phyloP scores from a whole-genome alignment of 176 grass and related monocot genomes.

The Microstegium vimineum region DNA sequence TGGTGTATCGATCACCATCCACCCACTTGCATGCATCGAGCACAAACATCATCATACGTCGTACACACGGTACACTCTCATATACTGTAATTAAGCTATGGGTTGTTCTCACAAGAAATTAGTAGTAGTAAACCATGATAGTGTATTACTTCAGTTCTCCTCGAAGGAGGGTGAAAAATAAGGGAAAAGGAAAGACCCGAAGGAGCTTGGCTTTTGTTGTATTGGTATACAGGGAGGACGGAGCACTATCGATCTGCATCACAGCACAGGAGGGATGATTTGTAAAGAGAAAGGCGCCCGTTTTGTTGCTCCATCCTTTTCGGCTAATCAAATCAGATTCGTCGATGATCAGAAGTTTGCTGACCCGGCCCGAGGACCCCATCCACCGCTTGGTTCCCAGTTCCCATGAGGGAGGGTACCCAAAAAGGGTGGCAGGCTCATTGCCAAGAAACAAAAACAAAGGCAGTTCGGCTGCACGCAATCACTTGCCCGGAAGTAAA shows the following conservation, averaged over 20 bases:
- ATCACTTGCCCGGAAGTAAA: not conserved
- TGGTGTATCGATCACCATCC: too few relatives aligned
- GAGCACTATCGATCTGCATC: not conserved
- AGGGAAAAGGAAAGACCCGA: too few relatives aligned
- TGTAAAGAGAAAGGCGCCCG: constrained; percentile 6
- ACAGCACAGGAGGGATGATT: constrained; percentile 3
- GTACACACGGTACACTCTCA: too few relatives aligned
- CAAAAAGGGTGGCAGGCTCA: not conserved
- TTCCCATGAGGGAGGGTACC: not conserved
- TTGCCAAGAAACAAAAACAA: not conserved
- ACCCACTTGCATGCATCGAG: too few relatives aligned
- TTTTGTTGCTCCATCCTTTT: constrained; percentile 22
- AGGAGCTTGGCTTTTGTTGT: not conserved
- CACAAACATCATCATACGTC: too few relatives aligned
- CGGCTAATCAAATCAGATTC: not conserved
- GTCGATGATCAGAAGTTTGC: not conserved
- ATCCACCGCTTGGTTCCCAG: not conserved
- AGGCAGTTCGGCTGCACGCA: not conserved
- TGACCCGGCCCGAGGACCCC: not conserved
- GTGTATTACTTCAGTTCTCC: not conserved
- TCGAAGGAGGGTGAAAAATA: too few relatives aligned
- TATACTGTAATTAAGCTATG: too few relatives aligned
- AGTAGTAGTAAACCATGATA: not conserved
- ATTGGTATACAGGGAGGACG: not conserved
- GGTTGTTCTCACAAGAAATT: not conserved